phyloP scores from a whole-genome alignment of 495 filamentous ascomycete species.

The Lasiosphaeriaceae sp. region DNA sequence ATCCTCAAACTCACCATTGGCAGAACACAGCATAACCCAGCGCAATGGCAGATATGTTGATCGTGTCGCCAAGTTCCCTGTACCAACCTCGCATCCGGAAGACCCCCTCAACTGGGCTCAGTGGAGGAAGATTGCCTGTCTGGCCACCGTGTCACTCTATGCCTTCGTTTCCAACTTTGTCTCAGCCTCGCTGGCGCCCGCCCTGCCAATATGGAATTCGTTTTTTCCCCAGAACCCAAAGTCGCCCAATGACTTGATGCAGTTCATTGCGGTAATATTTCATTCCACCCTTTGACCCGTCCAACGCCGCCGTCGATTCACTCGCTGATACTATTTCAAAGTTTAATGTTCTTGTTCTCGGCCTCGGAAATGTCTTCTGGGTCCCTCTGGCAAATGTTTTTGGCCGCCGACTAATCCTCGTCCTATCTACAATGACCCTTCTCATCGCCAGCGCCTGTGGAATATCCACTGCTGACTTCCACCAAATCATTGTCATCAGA shows the following conservation, averaged over 20 bases:
- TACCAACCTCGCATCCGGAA: slow-evolving; percentile 23
- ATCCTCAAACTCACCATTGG: background rate
- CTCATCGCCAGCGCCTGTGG: slow-evolving; percentile 46
- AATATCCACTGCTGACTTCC: slow-evolving; percentile 39
- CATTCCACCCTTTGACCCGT: background rate
- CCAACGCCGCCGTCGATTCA: background rate
- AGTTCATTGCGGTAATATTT: slow-evolving; percentile 21
- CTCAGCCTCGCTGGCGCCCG: slow-evolving; percentile 23
- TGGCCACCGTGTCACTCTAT: slow-evolving; percentile 20
- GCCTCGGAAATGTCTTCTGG: slow-evolving; percentile 40
- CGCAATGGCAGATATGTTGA: slow-evolving; percentile 16
- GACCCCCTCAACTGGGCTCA: slow-evolving; percentile 31
- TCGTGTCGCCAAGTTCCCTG: slow-evolving; percentile 15
- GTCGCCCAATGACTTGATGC: slow-evolving; percentile 15
- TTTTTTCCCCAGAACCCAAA: slow-evolving; percentile 17
- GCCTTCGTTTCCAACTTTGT: slow-evolving; percentile 28
- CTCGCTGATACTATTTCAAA: slow-evolving; percentile 5
- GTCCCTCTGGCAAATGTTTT: slow-evolving; percentile 55
- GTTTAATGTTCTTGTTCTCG: slow-evolving; percentile 26
- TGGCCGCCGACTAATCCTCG: slow-evolving; percentile 51
- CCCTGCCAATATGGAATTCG: slow-evolving; percentile 24
- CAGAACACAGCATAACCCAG: slow-evolving; percentile 13
- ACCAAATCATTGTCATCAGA: slow-evolving; percentile 40
- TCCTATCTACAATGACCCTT: slow-evolving; percentile 44
- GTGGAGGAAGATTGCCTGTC: slow-evolving; percentile 25